Percentiles rank a stretch among this genome's conserved stretches.
phyloP scores from a whole-genome alignment of 208 protist species.

The Leishmania arabica region DNA sequence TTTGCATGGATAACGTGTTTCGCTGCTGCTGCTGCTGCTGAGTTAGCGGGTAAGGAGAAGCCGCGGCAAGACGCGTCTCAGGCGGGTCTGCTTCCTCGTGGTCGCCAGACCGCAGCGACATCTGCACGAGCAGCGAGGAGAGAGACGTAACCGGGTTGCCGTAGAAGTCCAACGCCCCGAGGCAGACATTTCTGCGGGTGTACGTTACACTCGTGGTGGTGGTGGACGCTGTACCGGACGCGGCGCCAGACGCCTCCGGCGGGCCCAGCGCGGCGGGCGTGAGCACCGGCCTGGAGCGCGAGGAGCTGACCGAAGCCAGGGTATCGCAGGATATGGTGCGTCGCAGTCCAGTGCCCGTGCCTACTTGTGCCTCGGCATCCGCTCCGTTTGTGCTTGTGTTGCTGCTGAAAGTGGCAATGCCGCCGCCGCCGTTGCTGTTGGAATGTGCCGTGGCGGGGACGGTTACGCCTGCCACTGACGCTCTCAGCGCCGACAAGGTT shows the following conservation, averaged over 20 bases:
- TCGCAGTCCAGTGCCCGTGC: neutral
- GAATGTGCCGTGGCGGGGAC: neutral
- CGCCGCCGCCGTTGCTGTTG: neutral
- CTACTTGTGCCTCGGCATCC: neutral
- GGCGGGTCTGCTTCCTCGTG: slow-evolving; percentile 24
- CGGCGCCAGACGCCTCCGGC: neutral
- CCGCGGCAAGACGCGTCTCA: neutral
- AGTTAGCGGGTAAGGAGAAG: slow-evolving; percentile 3
- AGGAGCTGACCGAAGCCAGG: slow-evolving; percentile 21
- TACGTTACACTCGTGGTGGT: slow-evolving; percentile 34
- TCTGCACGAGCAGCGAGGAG: slow-evolving; percentile 32
- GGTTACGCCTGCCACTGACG: neutral
- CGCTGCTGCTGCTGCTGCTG: slow-evolving; percentile 22
- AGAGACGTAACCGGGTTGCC: slow-evolving; percentile 37
- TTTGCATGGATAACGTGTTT: slow-evolving; percentile 36
- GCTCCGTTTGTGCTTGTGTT: neutral
- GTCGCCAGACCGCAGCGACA: slow-evolving; percentile 26
- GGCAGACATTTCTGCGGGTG: slow-evolving; percentile 36
- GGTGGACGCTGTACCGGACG: slow-evolving; percentile 19
- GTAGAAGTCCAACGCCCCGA: slow-evolving; percentile 28
- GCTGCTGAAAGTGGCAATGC: neutral
- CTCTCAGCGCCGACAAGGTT: slow-evolving; percentile 12
- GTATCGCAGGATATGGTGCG: slow-evolving; percentile 24
- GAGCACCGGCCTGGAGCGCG: slow-evolving; percentile 23
- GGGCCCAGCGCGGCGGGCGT: slow-evolving; percentile 11